phyloP scores from a whole-genome alignment of 345 rosid species.

The Eucalyptus guilfoylei region DNA sequence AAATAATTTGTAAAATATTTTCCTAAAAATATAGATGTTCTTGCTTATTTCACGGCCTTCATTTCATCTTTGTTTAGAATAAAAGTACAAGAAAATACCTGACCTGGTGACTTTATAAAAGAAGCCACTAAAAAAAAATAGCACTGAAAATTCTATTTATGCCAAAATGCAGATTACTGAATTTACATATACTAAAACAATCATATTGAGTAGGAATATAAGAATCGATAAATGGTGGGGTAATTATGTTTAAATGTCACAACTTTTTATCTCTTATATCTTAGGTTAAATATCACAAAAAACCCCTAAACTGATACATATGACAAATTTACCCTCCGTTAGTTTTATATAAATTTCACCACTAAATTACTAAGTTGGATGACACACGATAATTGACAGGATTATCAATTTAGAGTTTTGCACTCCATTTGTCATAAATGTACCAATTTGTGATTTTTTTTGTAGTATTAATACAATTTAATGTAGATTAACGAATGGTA shows the following conservation, averaged over 20 bases:
- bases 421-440: background rate
- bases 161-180: background rate
- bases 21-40: background rate
- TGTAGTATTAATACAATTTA: no score
- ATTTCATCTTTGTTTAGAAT: background rate
- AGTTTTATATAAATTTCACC: no score
- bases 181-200: background rate
- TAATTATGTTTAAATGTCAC: background rate
- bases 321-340: no score
- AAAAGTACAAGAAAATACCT: background rate
- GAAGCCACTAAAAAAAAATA: background rate
- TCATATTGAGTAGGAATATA: background rate
- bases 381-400: rapidly evolving
- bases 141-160: background rate
- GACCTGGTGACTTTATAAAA: background rate
- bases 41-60: background rate
- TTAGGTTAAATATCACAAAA: background rate
- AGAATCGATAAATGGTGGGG: background rate
- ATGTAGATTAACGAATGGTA: no score
- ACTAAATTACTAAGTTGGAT: no score
- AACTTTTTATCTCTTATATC: background rate
- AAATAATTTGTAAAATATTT: no score
- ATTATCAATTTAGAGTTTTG: background rate
- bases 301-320: no score
- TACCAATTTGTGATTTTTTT: no score